These are phyloP conservation scores for Flaveria trinervia DNA, from an alignment of 129 eudicot species.

Conservation along the genomic window DNA sequence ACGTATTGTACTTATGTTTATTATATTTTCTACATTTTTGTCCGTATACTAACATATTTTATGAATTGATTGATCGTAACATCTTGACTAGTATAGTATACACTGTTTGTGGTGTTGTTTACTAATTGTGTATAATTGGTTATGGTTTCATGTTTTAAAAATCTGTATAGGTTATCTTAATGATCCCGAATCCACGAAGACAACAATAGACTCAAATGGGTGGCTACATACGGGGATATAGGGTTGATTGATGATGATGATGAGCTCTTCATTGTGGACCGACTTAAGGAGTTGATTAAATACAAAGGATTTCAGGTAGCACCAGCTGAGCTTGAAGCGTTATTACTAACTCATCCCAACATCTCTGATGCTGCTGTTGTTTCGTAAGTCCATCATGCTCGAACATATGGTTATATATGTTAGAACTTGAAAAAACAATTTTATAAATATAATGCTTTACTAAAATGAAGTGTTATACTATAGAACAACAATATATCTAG, in stretches of 20 bases:
- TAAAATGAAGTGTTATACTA: neutral
- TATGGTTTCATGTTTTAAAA: neutral
- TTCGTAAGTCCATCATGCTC: slow-evolving; percentile 49
- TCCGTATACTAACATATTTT: neutral
- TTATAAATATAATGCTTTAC: neutral
- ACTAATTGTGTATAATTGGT: neutral
- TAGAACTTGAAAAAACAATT: neutral
- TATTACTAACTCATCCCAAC: slow-evolving; percentile 61
- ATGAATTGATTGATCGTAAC: neutral
- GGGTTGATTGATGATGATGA: slow-evolving; percentile 86
- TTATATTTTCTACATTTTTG: neutral
- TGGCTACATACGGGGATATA: slow-evolving; percentile 93
- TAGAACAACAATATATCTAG: neutral
- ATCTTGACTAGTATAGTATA: neutral
- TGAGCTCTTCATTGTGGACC: slow-evolving; percentile 91
- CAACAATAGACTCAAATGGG: slow-evolving; percentile 83
- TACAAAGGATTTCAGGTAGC: slow-evolving; percentile 99
- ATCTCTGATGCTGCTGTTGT: slow-evolving; percentile 92
- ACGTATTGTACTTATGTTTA: neutral
- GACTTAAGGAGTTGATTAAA: slow-evolving; percentile 85
- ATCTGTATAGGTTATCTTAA: slow-evolving; percentile 63
- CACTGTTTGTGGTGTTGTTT: neutral
- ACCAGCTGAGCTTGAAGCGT: slow-evolving; percentile 93
- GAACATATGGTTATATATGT: neutral
- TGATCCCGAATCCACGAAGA: slow-evolving; percentile 74